phyloP scores from a whole-genome alignment of 805 yeast species.

The Candida khao-thaluensis region DNA sequence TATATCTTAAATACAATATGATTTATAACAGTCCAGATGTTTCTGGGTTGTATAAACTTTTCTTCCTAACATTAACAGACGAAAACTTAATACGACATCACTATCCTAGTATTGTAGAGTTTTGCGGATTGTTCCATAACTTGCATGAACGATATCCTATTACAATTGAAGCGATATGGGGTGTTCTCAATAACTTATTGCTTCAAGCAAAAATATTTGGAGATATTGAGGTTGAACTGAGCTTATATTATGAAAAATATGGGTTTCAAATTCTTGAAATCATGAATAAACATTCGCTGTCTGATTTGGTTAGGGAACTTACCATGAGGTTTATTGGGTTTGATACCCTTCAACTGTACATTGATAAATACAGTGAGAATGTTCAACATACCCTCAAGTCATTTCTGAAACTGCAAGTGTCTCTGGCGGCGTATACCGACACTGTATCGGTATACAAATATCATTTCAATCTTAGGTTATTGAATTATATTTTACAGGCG shows the following conservation, averaged over 20 bases:
- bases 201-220: neutral
- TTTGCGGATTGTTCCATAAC: constrained; percentile 2
- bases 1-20: constrained; percentile 8
- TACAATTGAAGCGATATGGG: neutral
- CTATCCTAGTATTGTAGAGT: constrained; percentile 6
- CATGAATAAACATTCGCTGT: neutral
- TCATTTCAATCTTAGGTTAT: constrained; percentile 11
- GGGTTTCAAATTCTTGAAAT: constrained; percentile 10
- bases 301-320: neutral
- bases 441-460: neutral
- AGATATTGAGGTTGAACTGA: neutral
- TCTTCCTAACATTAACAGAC: constrained; percentile 24
- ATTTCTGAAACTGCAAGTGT: neutral
- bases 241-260: neutral
- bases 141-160: constrained; percentile 6
- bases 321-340: constrained; percentile 1
- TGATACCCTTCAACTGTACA: neutral
- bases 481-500: constrained; percentile 8
- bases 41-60: constrained; percentile 5
- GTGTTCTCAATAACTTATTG: neutral
- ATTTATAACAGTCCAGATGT: neutral
- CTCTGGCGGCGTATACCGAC: neutral
- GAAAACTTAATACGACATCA: constrained; percentile 25
- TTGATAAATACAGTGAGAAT: neutral
- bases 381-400: neutral